Evolutionary conservation across 2,329 filamentous ascomycete genomes (phyloP).

Genomic region (Curvularia hawaiiensis): DNA sequence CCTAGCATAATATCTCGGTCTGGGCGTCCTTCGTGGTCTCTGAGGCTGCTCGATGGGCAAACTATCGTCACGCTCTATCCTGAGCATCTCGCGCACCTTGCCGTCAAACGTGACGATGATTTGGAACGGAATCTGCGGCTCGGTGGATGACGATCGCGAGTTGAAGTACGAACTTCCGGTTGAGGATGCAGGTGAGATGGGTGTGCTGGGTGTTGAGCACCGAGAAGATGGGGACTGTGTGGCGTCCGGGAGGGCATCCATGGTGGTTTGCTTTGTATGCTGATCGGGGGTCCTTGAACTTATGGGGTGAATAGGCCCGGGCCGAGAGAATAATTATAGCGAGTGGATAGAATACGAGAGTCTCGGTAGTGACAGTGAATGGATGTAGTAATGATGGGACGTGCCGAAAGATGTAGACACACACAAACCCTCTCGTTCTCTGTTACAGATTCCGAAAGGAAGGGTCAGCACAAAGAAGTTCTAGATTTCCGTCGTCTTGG

Average conservation of each 20-base stretch:
- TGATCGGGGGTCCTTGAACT: background rate
- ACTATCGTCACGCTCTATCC: slow-evolving; percentile 23
- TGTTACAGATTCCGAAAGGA: background rate
- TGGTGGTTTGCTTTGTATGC: slow-evolving; percentile 5
- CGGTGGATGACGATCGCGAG: slow-evolving; percentile 14
- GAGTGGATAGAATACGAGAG: background rate
- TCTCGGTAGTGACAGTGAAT: background rate
- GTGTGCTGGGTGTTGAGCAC: slow-evolving; percentile 8
- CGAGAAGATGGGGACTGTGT: slow-evolving; percentile 4
- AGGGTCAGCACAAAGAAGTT: background rate
- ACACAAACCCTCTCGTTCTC: background rate
- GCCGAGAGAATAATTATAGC: background rate
- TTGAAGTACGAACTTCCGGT: slow-evolving; percentile 7
- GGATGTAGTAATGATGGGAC: background rate
- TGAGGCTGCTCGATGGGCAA: slow-evolving; percentile 11
- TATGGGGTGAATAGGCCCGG: background rate
- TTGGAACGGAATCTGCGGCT: slow-evolving; percentile 30
- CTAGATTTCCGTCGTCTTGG: background rate
- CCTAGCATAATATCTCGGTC: slow-evolving; percentile 21
- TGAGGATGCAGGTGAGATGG: slow-evolving; percentile 13
- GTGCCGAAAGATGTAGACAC: background rate
- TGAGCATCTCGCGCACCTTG: slow-evolving; percentile 33
- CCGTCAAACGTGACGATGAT: slow-evolving; percentile 38
- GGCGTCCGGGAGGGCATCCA: slow-evolving; percentile 3
- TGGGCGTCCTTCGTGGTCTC: slow-evolving; percentile 4